These are phyloP conservation scores for Yamadazyma songkhlaensis DNA, from an alignment of 1,139 yeast genomes.

Conservation along the genomic window DNA sequence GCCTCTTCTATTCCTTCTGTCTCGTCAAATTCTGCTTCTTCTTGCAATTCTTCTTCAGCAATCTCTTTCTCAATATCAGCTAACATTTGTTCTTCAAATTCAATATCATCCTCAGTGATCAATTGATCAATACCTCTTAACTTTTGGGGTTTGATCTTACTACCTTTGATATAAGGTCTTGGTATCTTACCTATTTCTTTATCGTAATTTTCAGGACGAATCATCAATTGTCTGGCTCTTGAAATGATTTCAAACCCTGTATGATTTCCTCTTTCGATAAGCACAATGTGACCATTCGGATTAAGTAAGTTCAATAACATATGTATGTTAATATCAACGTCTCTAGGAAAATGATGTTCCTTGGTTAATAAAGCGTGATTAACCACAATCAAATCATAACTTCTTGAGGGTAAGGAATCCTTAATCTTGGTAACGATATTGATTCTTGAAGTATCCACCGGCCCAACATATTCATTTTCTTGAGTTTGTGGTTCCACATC, in stretches of 20 bases:
- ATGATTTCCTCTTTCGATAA: conserved; percentile 88
- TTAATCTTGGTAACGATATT: conserved; percentile 52
- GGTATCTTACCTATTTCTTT: conserved; percentile 65
- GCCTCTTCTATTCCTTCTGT: conserved; percentile 10
- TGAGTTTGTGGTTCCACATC: conserved; percentile 14
- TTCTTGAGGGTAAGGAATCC: conserved; percentile 45
- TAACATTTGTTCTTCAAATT: conserved; percentile 29
- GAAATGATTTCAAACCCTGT: conserved; percentile 86
- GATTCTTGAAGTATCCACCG: conserved; percentile 56
- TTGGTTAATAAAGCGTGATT: conserved; percentile 73
- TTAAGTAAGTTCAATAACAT: conserved; percentile 57
- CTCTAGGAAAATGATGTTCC: conserved; percentile 60
- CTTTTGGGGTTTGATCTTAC: conserved; percentile 40
- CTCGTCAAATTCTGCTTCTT: conserved; percentile 1
- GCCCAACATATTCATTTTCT: conserved; percentile 45
- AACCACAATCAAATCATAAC: conserved; percentile 81
- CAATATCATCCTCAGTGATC: conserved; percentile 31
- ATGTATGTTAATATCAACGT: conserved; percentile 69
- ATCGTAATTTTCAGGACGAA: conserved; percentile 72
- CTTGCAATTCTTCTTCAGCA: conserved; percentile 9
- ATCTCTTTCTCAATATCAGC: conserved; percentile 24
- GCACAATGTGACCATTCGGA: conserved; percentile 75
- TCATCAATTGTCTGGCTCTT: conserved; percentile 83
- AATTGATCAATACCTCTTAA: conserved; percentile 35
- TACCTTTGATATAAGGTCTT: conserved; percentile 63